Conservation (phyloP, 2,329 filamentous ascomycete species). For the Ophiostoma sp. region DNA sequence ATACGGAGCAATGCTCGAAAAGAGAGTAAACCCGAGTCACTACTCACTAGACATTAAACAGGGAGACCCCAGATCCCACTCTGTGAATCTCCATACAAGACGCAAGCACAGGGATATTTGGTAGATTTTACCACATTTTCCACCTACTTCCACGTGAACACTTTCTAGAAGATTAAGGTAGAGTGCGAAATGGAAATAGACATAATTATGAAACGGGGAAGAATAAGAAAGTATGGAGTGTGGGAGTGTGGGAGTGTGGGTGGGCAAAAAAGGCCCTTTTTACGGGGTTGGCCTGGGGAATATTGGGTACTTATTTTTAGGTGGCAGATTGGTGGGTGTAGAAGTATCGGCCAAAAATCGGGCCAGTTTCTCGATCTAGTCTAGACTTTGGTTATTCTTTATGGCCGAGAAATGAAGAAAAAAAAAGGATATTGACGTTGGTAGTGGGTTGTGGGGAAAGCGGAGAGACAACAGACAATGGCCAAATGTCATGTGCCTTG, state of each 20-base stretch:
- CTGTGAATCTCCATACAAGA: not conserved
- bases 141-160: not conserved
- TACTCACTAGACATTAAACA: not conserved
- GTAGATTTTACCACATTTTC: not conserved
- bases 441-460: not conserved
- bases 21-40: not conserved
- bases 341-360: not conserved
- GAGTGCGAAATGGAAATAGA: not conserved
- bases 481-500: slow-evolving; percentile 3
- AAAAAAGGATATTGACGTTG: not conserved
- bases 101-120: not conserved
- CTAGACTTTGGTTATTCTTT: not conserved
- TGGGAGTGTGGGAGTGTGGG: not conserved
- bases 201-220: not conserved
- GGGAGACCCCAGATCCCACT: not conserved
- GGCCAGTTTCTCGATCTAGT: slow-evolving; percentile 1
- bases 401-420: not conserved
- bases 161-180: not conserved
- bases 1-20: not conserved
- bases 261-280: slow-evolving; percentile 9
- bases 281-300: not conserved
- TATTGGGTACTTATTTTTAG: not conserved
- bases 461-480: slow-evolving; percentile 4
- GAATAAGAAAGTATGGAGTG: not conserved
- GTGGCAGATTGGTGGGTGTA: not conserved